Evolutionary conservation across 2,329 filamentous ascomycete species (phyloP).

Genomic region (Cephalotrichum gorgonifer): DNA sequence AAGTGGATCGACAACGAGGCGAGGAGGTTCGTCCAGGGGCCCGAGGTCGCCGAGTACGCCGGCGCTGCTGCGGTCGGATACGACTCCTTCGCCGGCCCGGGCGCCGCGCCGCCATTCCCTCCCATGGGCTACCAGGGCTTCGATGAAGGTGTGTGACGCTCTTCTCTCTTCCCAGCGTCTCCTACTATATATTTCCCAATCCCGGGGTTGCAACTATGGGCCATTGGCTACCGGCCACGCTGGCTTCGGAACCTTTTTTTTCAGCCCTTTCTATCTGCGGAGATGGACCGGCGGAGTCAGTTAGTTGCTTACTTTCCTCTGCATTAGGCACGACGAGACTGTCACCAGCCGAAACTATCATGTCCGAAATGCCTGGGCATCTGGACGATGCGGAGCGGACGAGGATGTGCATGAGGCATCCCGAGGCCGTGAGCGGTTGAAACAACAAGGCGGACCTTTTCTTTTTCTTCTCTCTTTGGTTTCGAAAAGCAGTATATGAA

Average conservation of each 20-base stretch:
- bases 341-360: not conserved
- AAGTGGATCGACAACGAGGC: conserved; percentile 43
- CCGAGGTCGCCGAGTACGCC: not conserved
- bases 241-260: too few relatives aligned
- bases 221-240: too few relatives aligned
- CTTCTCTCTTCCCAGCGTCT: not conserved
- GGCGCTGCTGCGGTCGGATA: not conserved
- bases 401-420: not conserved
- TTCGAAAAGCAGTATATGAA: too few relatives aligned
- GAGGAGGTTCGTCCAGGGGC: conserved; percentile 29
- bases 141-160: conserved; percentile 3
- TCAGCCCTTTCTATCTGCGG: too few relatives aligned
- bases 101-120: not conserved
- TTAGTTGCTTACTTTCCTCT: too few relatives aligned
- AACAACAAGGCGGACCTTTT: too few relatives aligned
- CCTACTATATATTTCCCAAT: not conserved
- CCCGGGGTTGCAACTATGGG: not conserved
- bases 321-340: not conserved
- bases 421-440: not conserved
- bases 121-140: not conserved
- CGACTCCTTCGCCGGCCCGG: not conserved
- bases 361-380: not conserved
- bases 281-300: too few relatives aligned
- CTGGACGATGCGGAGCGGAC: not conserved
- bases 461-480: too few relatives aligned